Base-by-base conservation (phyloP, 2,329 filamentous ascomycete genomes). In the Sphaerulina populicola region DNA sequence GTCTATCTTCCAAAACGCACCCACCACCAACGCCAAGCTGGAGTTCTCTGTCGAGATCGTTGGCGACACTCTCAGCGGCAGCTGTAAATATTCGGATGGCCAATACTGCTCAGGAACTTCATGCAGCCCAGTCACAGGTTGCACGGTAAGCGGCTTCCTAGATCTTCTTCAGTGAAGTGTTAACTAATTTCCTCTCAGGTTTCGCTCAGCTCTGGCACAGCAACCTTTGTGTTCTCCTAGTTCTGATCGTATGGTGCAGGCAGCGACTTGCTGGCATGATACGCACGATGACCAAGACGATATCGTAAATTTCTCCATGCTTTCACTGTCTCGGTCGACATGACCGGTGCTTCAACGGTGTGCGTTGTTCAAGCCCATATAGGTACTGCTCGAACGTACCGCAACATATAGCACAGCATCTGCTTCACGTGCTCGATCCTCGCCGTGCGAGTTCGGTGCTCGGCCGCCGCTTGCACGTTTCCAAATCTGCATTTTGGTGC, bases 1-100 rank as follows among this genome's bases (percentile, higher is more conserved):
- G 54, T 88, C 87, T 44, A 80, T 96, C 69, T 88, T 91, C 77
- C 82, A 83, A 67, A 96, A 97, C 75, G 65, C 72, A 55, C 88
- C 89, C 4, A 94, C 86, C 50, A 88, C 81, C 61, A 67, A 70
- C 14, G 82, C 80, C 35, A 70, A 74, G 55, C 82, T 95, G 36
- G 77, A 89, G 69, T 95, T 86, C 74, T 85, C 85, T 66, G 81
- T 96, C 65, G 79, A 83, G 63, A 85, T 96, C 60, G 73, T 61
- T 65, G 89, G 88, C 49, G 83, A 87, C 53, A 68, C 72, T 57
- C 67, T 80, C 39, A 72, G 67, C 52, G 76, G 74, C 44, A 71
- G 66, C 44, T 94, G 88, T 78, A 80, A 77, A 58, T 84, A 84
- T 64, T 72, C 78, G 57, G 73, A 81, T 56, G 83, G 84, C 51